Percentiles rank a stretch among this genome's conserved stretches.
Evolutionary conservation across 2,329 filamentous ascomycete genomes (phyloP).

Genomic region (Achaetomium macrosporum): DNA sequence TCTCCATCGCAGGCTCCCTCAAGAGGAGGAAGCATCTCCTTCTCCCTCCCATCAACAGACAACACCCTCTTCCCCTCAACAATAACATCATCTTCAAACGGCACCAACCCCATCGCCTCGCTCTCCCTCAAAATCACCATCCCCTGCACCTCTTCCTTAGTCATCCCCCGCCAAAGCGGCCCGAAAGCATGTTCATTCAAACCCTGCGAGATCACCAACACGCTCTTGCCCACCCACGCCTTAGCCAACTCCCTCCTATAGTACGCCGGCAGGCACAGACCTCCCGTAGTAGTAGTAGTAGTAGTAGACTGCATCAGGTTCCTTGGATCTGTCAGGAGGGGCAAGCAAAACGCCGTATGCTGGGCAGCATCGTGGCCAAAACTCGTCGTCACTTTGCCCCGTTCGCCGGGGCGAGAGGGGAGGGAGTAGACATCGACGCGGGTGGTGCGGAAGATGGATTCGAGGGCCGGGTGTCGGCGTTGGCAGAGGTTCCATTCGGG

Average conservation of each 20-base stretch:
- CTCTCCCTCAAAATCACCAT: neutral
- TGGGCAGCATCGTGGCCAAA: slow-evolving; percentile 3
- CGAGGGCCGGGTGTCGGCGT: neutral
- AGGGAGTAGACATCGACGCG: slow-evolving; percentile 14
- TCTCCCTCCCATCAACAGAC: neutral
- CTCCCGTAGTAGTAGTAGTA: neutral
- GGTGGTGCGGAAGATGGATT: slow-evolving; percentile 1
- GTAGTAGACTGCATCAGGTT: no score
- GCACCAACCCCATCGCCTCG: neutral
- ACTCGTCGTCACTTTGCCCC: neutral
- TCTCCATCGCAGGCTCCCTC: neutral
- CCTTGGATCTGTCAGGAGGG: slow-evolving; percentile 2
- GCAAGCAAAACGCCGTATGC: neutral
- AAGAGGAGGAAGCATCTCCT: neutral
- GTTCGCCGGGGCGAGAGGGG: neutral
- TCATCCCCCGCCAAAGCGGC: neutral
- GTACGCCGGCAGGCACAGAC: neutral
- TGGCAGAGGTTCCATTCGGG: slow-evolving; percentile 12
- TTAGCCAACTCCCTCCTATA: slow-evolving; percentile 5
- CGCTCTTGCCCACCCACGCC: neutral
- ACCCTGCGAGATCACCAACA: slow-evolving; percentile 5
- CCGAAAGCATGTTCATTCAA: neutral
- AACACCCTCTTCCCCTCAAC: neutral
- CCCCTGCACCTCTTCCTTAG: neutral
- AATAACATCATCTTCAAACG: slow-evolving; percentile 7